These are phyloP conservation scores for Scutellaria barbata DNA, from an alignment of 257 asterid genomes.

Conservation along the genomic window DNA sequence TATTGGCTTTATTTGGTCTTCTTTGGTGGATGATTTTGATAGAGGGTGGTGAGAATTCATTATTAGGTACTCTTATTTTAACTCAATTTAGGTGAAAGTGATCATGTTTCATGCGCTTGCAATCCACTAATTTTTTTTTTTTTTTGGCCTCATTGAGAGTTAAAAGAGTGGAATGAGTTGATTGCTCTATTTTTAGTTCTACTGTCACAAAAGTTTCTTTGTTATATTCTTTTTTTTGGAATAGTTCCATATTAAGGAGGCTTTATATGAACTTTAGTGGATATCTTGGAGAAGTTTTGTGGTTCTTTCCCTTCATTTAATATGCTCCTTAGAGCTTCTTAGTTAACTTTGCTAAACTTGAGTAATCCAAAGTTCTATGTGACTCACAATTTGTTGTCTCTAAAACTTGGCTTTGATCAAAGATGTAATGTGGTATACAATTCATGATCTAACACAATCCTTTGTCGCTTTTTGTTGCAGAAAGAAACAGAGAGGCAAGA, in stretches of 20 bases:
- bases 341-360: neutral
- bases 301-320: constrained; percentile 15
- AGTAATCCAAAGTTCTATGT: constrained; percentile 1
- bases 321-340: constrained; percentile 24
- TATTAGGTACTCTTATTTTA: neutral
- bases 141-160: constrained; percentile 8
- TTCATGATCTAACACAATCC: constrained; percentile 29
- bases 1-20: constrained; percentile 34
- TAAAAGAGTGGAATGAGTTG: neutral
- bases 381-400: neutral
- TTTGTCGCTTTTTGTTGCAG: constrained; percentile 34
- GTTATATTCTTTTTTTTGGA: constrained; percentile 21
- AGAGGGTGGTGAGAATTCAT: constrained; percentile 29
- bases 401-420: constrained; percentile 7
- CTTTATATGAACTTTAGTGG: constrained; percentile 22
- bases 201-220: neutral
- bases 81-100: constrained; percentile 2
- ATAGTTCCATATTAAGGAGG: constrained; percentile 15
- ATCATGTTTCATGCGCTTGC: constrained; percentile 4
- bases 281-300: constrained; percentile 1
- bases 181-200: neutral
- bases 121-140: constrained; percentile 1
- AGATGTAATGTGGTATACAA: constrained; percentile 25
- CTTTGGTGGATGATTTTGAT: constrained; percentile 32
- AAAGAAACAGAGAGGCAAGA: constrained; percentile 34